phyloP scores from a whole-genome alignment of 73 alveolate genomes.

The Paraurostyla sp. region DNA sequence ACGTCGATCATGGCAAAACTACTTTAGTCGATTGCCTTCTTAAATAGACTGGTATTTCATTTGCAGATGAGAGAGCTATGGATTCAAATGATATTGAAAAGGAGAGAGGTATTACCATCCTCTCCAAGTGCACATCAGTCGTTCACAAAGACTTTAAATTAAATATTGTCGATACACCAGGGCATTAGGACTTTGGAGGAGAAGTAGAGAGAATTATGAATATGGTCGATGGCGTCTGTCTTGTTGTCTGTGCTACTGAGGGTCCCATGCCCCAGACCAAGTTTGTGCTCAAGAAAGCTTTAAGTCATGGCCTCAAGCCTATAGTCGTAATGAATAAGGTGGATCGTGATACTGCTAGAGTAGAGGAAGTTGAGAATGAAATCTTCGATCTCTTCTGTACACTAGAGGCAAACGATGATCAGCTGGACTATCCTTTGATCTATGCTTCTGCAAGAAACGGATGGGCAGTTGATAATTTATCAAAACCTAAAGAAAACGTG shows the following conservation, averaged over 20 bases:
- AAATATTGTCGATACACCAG: conserved; percentile 86
- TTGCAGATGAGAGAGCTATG: conserved; percentile 88
- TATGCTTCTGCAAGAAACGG: conserved; percentile 92
- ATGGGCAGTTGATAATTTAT: conserved; percentile 81
- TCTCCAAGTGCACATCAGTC: conserved; percentile 85
- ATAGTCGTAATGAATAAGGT: conserved; percentile 94
- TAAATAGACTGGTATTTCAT: conserved; percentile 76
- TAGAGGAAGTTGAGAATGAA: conserved; percentile 90
- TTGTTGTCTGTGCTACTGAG: conserved; percentile 92
- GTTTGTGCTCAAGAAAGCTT: conserved; percentile 93
- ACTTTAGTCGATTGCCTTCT: conserved; percentile 90
- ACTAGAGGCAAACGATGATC: conserved; percentile 84
- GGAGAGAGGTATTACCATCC: conserved; percentile 95
- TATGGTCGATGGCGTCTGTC: conserved; percentile 93
- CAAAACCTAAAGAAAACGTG: conserved; percentile 73
- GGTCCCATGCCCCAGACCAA: conserved; percentile 94
- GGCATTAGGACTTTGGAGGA: conserved; percentile 82
- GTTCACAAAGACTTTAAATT: conserved; percentile 81
- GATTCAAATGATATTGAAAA: conserved; percentile 94
- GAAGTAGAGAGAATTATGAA: conserved; percentile 87
- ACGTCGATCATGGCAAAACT: conserved; percentile 97
- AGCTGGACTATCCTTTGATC: conserved; percentile 86
- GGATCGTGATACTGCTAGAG: conserved; percentile 89
- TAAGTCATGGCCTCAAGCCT: conserved; percentile 82
- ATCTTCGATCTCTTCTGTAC: conserved; percentile 87